Base-by-base conservation (phyloP, 352 stramenopile species). In the Pythium myriotylum region DNA sequence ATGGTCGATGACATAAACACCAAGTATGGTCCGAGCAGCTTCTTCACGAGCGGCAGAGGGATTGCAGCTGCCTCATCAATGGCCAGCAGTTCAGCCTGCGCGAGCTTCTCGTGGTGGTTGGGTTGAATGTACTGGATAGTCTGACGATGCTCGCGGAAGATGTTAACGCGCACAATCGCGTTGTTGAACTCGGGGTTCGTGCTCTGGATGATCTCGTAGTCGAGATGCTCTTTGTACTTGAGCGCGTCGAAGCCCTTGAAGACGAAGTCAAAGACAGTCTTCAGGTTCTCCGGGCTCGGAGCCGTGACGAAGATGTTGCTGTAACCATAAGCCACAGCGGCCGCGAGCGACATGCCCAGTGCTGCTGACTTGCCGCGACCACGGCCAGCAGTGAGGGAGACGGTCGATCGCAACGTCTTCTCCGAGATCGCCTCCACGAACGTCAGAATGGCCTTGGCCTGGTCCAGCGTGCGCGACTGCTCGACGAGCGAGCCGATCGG, bases 1-100 rank as follows among this genome's bases (percentile, higher is more conserved):
- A 99, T 95, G 4, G 98, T 99, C 26, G 96, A 99, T 65, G 95
- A 98, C 73, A 99, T 89, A 68, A 99, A 99, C 12, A 99, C 97
- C 9, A 99, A 76, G 74, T 98, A 98, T 33, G 92, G 87, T 0
- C 95, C 95, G 37, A 99, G 86, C 29, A 99, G 74, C 42, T 91
- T 89, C 62, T 98, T 92, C 6, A 99, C 96, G 20, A 99, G 76
- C 2, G 98, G 98, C 14, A 99, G 85, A n/a, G 98, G 98, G 70
- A 99, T 99, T 13, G 97, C 98, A n/a, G 98, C 98, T 22, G 98
- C 98, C 74, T 99, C 97, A 73, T 99, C 97, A 59, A 99, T 97
- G 5, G 97, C 96, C 12, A 99, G 73, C 56, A 99, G 89, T 71
- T 99, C 97, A 3, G 97, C 96, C 62, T 98, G 97, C 32, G 94